Percentiles rank a stretch among this genome's conserved stretches.
phyloP scores from a whole-genome alignment of 495 filamentous ascomycete species.

The Aspergillus carlsbadensis region DNA sequence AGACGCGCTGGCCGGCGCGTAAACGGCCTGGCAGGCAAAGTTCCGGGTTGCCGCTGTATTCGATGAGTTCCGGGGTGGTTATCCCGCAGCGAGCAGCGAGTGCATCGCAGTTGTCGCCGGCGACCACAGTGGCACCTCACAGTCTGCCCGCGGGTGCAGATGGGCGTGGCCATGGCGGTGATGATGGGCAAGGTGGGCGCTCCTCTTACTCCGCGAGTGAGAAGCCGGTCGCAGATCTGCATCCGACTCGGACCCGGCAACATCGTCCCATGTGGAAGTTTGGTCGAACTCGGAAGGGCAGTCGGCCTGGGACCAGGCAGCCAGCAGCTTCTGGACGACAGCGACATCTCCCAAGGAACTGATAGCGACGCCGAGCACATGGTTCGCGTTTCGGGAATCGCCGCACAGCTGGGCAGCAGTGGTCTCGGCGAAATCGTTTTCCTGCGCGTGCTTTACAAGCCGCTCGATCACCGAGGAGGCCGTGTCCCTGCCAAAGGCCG shows the following conservation, averaged over 20 bases:
- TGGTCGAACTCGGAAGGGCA: not conserved
- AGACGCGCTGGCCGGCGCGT: not conserved
- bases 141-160: not conserved
- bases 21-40: not conserved
- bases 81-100: constrained; percentile 11
- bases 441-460: not conserved
- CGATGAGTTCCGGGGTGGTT: not conserved
- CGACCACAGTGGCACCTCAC: not conserved
- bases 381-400: not conserved
- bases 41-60: not conserved
- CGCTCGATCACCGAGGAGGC: not conserved
- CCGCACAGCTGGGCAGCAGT: constrained; percentile 14
- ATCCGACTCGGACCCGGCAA: not conserved
- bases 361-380: constrained; percentile 8
- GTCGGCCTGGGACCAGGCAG: constrained; percentile 6
- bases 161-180: no score
- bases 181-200: no score
- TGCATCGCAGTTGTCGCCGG: constrained; percentile 1
- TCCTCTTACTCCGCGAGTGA: no score
- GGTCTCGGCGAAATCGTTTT: not conserved
- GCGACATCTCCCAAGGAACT: not conserved
- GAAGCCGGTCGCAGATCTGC: no score
- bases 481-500: not conserved
- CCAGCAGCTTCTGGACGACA: not conserved
- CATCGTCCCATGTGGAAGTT: not conserved